Evolutionary conservation across 352 stramenopile species (phyloP), one percentile per base, ranked within the genome.

Genomic region (Phytophthora vignae): DNA sequence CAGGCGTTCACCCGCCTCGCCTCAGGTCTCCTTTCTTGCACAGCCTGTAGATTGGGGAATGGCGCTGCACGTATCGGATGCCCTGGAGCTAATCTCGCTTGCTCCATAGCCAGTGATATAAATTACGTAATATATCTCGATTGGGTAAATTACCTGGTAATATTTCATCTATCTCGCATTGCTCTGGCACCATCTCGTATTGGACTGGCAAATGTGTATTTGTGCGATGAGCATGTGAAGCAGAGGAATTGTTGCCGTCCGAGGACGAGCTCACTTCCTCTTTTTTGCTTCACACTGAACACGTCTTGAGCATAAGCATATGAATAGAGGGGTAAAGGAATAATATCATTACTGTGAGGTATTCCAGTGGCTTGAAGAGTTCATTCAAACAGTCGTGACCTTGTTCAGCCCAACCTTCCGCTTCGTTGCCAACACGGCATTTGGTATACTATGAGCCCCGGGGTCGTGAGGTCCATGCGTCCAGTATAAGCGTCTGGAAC

Each of bases 241-340:
- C 27, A 42, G 29, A 19, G 31, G 12, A 38, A 46, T 29, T 8
- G 25, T 22, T 14, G 27, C 25, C 22, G 52, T 8, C 42, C 52
- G 27, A 58, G 31, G 53, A 58, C 53, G 29, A 58, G 17, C 27
- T 42, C 53, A 58, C 53, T 60, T 60, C 54, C 54, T 60, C 31
- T 27, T 27, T 19, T 60, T 48, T 60, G 54, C 54, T 27, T 36
- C 54, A 42, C 17, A 60, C 15, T 27, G 31, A 42, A 10, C 54
- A 48, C 31, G 54, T 48, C 27, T 60, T n/a, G 17, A 49, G 54
- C 17, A 60, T 60, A 60, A 19, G 14, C 17, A 58, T 50, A 50
- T 15, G 42, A 38, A 21, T 42, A 58, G 17, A 46, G 25, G 52
- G 46, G 46, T 58, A 58, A 58, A 58, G 15, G 53, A 27, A 10